A percentile compares a stretch with the other conserved stretches of the same genome.
Conservation (phyloP, 169 alveolate genomes). For the Plasmodium sp. region DNA sequence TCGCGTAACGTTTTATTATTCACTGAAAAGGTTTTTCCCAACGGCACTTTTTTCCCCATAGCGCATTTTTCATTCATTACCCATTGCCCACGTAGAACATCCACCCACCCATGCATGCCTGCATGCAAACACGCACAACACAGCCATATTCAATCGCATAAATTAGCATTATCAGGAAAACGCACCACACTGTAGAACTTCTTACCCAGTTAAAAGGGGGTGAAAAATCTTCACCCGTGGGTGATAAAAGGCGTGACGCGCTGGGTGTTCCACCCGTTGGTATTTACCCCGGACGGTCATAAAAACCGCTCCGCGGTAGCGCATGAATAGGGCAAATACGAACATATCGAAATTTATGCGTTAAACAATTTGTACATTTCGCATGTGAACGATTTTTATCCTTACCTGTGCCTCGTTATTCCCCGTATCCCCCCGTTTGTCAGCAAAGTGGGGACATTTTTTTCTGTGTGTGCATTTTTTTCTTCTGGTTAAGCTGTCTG, state of each 20-base stretch:
- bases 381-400: background rate
- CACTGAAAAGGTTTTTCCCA: background rate
- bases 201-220: background rate
- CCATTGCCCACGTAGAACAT: background rate
- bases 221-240: background rate
- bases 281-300: background rate
- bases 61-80: background rate
- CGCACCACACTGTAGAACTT: background rate
- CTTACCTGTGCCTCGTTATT: background rate
- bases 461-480: background rate
- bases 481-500: background rate
- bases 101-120: background rate
- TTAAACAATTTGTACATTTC: background rate
- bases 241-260: background rate
- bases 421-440: background rate
- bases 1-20: background rate
- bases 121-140: background rate
- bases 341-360: background rate
- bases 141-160: background rate
- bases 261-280: background rate
- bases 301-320: background rate
- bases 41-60: background rate
- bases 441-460: background rate
- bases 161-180: background rate
- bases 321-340: background rate